Evolutionary conservation across 2,329 filamentous ascomycete species (phyloP).

Genomic region (Aspergillus fijiensis): DNA sequence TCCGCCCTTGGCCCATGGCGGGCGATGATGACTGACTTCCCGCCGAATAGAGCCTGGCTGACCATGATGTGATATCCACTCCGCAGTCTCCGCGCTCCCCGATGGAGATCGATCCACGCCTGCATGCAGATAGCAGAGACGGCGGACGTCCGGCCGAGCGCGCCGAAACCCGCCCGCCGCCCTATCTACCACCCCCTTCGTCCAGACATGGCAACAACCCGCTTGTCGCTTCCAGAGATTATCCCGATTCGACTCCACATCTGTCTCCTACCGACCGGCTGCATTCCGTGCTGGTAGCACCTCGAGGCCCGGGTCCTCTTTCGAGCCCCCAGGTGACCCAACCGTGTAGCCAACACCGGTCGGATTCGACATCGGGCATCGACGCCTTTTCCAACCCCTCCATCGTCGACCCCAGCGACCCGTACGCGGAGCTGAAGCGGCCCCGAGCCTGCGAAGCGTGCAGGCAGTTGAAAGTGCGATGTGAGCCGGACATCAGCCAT

Average conservation of each 20-base stretch:
- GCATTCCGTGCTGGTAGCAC: conserved; percentile 18
- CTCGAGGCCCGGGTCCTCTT: conserved; percentile 14
- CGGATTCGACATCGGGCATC: conserved; percentile 8
- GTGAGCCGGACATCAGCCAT: conserved; percentile 69
- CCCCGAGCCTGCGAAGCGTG: conserved; percentile 74
- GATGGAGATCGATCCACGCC: conserved; percentile 38
- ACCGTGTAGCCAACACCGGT: background rate
- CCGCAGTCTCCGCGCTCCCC: conserved; percentile 18
- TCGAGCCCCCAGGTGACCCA: conserved; percentile 9
- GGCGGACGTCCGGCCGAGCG: conserved; percentile 13
- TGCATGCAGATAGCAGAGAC: conserved; percentile 22
- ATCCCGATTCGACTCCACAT: conserved; percentile 31
- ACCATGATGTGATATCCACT: conserved; percentile 10
- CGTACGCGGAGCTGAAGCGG: conserved; percentile 58
- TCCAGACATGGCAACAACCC: conserved; percentile 11
- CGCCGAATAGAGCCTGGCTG: background rate
- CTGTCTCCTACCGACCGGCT: conserved; percentile 12
- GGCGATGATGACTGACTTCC: background rate
- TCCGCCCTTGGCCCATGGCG: background rate
- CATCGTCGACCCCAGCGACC: conserved; percentile 23
- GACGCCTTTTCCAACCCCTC: conserved; percentile 1
- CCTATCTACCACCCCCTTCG: conserved; percentile 12
- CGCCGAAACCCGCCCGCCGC: conserved; percentile 8
- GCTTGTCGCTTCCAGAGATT: conserved; percentile 16
- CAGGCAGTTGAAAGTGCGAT: conserved; percentile 76